A percentile compares a stretch with the other conserved stretches of the same genome.
Conservation (phyloP, 169 alveolate species). For the Plasmodium gonderi region DNA sequence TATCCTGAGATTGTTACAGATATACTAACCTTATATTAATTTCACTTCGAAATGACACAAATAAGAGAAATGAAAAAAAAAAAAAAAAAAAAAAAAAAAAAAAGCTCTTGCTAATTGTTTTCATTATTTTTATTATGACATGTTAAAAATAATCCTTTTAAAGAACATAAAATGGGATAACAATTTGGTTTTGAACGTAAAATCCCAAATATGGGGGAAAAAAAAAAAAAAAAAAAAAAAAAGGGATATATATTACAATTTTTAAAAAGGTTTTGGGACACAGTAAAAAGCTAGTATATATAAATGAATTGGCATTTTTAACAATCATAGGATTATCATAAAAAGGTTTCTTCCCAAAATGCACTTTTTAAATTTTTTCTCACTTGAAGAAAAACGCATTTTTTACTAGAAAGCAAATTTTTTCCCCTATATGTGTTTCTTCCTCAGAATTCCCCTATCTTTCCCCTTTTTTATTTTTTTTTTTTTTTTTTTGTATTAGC, state of each 20-base stretch:
- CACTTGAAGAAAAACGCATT: neutral
- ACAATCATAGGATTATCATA: neutral
- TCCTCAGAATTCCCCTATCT: neutral
- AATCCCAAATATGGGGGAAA: neutral
- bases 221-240: neutral
- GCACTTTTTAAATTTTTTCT: neutral
- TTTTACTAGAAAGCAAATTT: neutral
- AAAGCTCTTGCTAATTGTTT: neutral
- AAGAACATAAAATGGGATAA: neutral
- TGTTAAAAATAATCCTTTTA: neutral
- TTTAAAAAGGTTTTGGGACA: neutral
- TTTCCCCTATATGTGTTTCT: neutral
- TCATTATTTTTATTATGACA: neutral
- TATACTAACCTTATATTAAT: neutral
- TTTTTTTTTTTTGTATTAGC: neutral
- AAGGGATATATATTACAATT: neutral
- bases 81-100: neutral
- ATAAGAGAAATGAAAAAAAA: neutral
- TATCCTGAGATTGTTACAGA: too few relatives aligned
- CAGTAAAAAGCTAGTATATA: neutral
- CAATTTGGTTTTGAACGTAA: neutral
- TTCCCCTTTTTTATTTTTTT: neutral
- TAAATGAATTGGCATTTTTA: slow-evolving; percentile 5
- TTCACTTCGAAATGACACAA: neutral
- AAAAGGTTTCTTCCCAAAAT: neutral